These are phyloP conservation scores for Leccinum griseonigrum DNA, from an alignment of 1,284 basidiomycete species.

Conservation along the genomic window DNA sequence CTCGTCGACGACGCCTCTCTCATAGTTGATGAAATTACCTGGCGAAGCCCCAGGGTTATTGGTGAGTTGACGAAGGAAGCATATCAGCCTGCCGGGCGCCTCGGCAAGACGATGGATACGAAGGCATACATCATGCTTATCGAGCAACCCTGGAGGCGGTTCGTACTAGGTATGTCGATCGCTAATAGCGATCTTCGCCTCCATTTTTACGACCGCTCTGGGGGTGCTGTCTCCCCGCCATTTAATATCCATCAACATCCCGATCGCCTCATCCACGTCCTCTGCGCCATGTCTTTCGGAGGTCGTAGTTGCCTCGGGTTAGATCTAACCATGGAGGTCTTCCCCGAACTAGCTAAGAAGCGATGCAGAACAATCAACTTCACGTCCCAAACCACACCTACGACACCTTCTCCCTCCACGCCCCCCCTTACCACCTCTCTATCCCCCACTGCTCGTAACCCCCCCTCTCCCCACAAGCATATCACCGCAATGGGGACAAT, in stretches of 20 bases:
- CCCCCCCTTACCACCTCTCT: neutral
- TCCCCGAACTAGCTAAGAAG: neutral
- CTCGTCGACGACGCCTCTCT: neutral
- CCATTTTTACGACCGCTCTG: neutral
- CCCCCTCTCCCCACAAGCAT: neutral
- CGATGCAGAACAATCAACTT: too few species aligned
- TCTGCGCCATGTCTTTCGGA: neutral
- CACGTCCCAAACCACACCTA: neutral
- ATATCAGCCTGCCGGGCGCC: neutral
- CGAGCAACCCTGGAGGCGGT: constrained; percentile 2
- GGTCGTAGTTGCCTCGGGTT: neutral
- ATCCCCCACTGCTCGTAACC: neutral
- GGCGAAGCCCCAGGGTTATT: neutral
- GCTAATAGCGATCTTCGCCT: neutral
- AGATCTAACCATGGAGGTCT: neutral
- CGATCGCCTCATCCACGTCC: neutral
- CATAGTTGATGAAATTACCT: neutral
- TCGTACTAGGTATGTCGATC: constrained; percentile 1
- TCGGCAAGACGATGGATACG: constrained; percentile 2
- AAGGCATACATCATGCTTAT: constrained; percentile 1
- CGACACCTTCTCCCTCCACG: neutral
- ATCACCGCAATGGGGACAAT: neutral
- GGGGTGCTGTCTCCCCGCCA: neutral
- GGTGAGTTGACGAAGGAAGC: neutral
- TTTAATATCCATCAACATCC: neutral